These are phyloP conservation scores for Athelia psychrophila DNA, from an alignment of 1,284 basidiomycete genomes.

Conservation along the genomic window DNA sequence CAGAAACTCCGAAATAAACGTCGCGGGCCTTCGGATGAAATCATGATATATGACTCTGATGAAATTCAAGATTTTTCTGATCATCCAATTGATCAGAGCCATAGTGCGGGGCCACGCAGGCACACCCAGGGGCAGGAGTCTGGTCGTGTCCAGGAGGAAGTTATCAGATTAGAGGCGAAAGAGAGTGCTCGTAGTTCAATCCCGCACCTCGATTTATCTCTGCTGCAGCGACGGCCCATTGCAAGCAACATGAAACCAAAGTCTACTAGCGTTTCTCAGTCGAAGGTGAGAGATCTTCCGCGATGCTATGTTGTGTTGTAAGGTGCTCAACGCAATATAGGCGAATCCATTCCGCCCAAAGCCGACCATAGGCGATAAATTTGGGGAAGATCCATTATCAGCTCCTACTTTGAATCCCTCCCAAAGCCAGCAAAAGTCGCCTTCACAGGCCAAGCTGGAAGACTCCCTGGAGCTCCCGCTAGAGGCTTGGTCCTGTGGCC, in stretches of 20 bases:
- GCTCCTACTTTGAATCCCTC: background rate
- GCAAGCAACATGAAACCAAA: slow-evolving; percentile 20
- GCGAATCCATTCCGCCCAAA: no score
- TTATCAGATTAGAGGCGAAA: background rate
- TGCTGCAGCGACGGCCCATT: slow-evolving; percentile 2
- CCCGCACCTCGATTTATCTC: background rate
- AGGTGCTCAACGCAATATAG: no score
- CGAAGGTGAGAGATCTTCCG: background rate
- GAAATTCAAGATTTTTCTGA: background rate
- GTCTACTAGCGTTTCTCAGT: slow-evolving; percentile 2
- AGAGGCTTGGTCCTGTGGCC: background rate
- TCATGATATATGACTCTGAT: background rate
- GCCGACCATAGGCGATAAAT: no score
- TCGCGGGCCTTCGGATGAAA: background rate
- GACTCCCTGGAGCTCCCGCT: background rate
- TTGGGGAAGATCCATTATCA: background rate
- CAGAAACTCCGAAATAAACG: background rate
- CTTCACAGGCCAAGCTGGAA: background rate
- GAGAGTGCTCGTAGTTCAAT: background rate
- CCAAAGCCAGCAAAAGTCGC: background rate
- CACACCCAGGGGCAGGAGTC: background rate
- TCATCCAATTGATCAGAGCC: background rate
- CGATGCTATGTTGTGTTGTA: no score
- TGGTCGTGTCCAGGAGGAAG: background rate
- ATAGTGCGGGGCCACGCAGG: background rate